Evolutionary conservation across 176 grass and related monocot species (phyloP).

Genomic region (Ampelocalamus luodianensis): DNA sequence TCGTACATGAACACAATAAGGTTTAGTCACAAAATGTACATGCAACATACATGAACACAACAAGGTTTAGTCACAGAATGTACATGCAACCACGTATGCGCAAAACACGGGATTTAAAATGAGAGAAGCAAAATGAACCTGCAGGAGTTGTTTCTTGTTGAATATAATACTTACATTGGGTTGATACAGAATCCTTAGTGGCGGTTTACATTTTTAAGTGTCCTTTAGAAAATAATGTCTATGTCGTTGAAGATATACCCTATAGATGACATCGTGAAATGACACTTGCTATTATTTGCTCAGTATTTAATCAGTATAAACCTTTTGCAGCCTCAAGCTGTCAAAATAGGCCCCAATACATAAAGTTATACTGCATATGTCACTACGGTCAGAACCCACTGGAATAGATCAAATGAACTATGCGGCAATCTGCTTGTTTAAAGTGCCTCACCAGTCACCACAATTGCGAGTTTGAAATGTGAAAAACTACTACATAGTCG

Average conservation of each 20-base stretch:
- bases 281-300: not conserved
- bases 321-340: not conserved
- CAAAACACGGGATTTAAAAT: not conserved
- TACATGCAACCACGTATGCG: not conserved
- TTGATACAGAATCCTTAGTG: not conserved
- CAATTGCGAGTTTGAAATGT: not conserved
- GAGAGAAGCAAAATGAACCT: not conserved
- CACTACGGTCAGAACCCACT: not conserved
- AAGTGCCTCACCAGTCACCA: not conserved
- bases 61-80: constrained; percentile 24
- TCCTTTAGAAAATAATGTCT: constrained; percentile 10
- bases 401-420: constrained; percentile 21
- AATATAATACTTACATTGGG: not conserved
- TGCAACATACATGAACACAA: constrained; percentile 14
- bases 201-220: not conserved
- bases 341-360: not conserved
- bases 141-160: not conserved
- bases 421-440: not conserved
- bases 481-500: not conserved
- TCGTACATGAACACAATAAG: constrained; percentile 5
- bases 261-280: not conserved
- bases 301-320: not conserved
- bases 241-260: not conserved
- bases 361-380: not conserved
- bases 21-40: constrained; percentile 18